Percentiles rank a stretch among this genome's conserved stretches.
phyloP scores from a whole-genome alignment of 1,284 basidiomycete species.

The Tylopilus sp. region DNA sequence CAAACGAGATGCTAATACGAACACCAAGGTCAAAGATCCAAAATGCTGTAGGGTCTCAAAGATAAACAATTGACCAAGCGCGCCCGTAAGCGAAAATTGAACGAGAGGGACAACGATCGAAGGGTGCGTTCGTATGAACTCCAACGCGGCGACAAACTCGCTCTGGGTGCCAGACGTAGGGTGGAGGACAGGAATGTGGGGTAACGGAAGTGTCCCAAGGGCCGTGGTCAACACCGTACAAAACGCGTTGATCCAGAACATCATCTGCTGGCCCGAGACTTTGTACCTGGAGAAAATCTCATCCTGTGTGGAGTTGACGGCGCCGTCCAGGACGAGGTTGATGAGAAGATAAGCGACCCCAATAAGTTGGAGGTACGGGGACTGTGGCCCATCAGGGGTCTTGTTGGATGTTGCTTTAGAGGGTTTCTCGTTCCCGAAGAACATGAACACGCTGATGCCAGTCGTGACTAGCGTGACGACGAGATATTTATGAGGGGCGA shows the following conservation, averaged over 20 bases:
- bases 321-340: constrained; percentile 93
- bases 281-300: constrained; percentile 89
- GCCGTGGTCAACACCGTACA: constrained; percentile 76
- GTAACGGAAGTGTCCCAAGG: constrained; percentile 76
- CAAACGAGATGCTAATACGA: constrained; percentile 45
- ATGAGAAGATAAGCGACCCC: constrained; percentile 82
- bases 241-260: constrained; percentile 97
- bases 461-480: constrained; percentile 93
- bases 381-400: constrained; percentile 37
- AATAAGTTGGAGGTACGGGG: constrained; percentile 66
- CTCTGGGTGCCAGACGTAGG: constrained; percentile 67
- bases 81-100: constrained; percentile 92
- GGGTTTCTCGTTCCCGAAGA: constrained; percentile 73
- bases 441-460: constrained; percentile 98
- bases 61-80: constrained; percentile 96
- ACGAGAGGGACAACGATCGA: constrained; percentile 81
- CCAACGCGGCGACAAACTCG: constrained; percentile 77
- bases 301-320: constrained; percentile 98
- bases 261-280: constrained; percentile 97
- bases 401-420: constrained; percentile 57
- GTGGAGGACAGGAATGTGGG: constrained; percentile 82
- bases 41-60: constrained; percentile 98
- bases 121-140: constrained; percentile 87
- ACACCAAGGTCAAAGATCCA: constrained; percentile 94
- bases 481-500: constrained; percentile 94